phyloP scores from a whole-genome alignment of 2,329 filamentous ascomycete genomes.

The Alternaria infectoria region DNA sequence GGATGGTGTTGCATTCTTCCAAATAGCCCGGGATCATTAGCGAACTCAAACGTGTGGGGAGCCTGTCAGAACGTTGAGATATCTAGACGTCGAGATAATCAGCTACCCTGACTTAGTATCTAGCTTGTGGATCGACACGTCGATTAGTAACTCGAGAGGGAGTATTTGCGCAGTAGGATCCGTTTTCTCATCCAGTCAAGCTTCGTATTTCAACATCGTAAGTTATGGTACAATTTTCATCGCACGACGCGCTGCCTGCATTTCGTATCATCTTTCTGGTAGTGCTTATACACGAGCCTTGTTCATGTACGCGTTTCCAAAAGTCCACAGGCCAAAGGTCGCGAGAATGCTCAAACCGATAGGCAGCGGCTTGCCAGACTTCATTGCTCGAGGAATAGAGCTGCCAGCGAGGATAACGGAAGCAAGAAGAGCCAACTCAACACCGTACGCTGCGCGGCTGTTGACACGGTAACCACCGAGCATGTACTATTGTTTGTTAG shows the following conservation, averaged over 20 bases:
- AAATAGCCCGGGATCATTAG: slow-evolving; percentile 12
- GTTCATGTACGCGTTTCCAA: slow-evolving; percentile 69
- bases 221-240: background rate
- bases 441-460: slow-evolving; percentile 76
- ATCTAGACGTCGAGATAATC: background rate
- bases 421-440: slow-evolving; percentile 88
- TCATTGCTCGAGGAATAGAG: slow-evolving; percentile 85
- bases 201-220: background rate
- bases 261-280: background rate
- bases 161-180: background rate
- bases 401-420: slow-evolving; percentile 84
- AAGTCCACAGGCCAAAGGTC: slow-evolving; percentile 77
- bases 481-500: slow-evolving; percentile 61
- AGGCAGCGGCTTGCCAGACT: slow-evolving; percentile 82
- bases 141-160: background rate
- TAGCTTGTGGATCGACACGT: background rate
- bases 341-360: slow-evolving; percentile 79
- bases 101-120: background rate
- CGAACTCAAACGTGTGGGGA: slow-evolving; percentile 17
- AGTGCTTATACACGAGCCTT: slow-evolving; percentile 1
- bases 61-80: background rate
- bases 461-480: slow-evolving; percentile 83
- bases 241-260: background rate
- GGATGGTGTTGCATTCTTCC: slow-evolving; percentile 15
- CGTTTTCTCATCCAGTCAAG: background rate